A percentile compares a stretch with the other conserved stretches of the same genome.
Evolutionary conservation across 257 asterid genomes (phyloP).

Genomic region (Solanum pinnatisectum): DNA sequence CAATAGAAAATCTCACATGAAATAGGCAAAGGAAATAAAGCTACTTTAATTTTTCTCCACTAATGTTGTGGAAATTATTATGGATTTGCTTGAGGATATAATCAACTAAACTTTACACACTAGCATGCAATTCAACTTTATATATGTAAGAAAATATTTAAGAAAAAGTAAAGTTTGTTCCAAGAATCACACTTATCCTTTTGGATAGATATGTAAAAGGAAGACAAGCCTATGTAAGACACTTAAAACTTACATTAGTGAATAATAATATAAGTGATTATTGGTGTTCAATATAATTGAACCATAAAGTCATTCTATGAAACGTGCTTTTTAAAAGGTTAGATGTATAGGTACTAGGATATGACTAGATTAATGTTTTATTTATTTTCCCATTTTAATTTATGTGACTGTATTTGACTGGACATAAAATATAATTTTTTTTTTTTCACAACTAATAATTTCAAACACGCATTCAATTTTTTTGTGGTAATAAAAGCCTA

Average conservation of each 20-base stretch:
- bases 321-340: slow-evolving; percentile 30
- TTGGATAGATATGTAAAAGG: slow-evolving; percentile 28
- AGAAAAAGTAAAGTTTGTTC: neutral
- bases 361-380: neutral
- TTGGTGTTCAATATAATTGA: slow-evolving; percentile 12
- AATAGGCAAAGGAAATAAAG: slow-evolving; percentile 5
- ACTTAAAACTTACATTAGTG: slow-evolving; percentile 10
- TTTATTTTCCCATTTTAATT: neutral
- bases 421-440: accelerated
- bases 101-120: slow-evolving; percentile 30
- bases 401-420: neutral
- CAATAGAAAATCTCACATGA: slow-evolving; percentile 18
- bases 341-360: neutral
- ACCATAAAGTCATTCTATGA: slow-evolving; percentile 17
- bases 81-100: slow-evolving; percentile 5
- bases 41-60: slow-evolving; percentile 29
- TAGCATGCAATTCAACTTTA: slow-evolving; percentile 37
- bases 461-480: neutral
- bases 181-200: slow-evolving; percentile 15
- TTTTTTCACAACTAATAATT: no score
- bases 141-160: neutral
- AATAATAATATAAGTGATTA: neutral
- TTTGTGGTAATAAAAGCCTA: neutral
- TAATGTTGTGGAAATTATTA: slow-evolving; percentile 21
- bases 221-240: slow-evolving; percentile 12